Base-by-base conservation (phyloP, 441 rosid species). In the Eruca vesicaria region DNA sequence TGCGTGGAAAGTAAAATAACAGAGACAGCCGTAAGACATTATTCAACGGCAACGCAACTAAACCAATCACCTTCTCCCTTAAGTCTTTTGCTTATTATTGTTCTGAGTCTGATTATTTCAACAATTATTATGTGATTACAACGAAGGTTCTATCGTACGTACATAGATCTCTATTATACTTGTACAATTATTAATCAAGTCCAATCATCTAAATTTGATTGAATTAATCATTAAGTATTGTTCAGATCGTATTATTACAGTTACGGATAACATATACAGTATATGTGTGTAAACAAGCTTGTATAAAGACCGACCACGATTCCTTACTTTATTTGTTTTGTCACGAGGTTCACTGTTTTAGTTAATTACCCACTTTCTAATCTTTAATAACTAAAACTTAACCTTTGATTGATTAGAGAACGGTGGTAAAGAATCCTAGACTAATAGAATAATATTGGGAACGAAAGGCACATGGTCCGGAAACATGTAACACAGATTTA, bases 61-160 rank as follows among this genome's bases (percentile, higher is more conserved):
- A 68, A 63, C 65, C 63, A 62, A 67, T 75, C 64, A 50, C 21
- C 26, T 52, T 52, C 53, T 63, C 69, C 3, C 19, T 55, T 65
- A 60, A 14, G 29, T 64, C 56, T 43, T 41, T 7, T 12, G 53
- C 36, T 28, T 36, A 67, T 36, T 52, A 67, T 67, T 48, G 53
- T 21, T 59, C 38, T n/a, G n/a, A 67, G 32, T 68, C 53, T 69
- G 65, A 62, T 75, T 61, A 18, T 35, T 53, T 48, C 57, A 29
- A 38, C 55, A 19, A 35, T 63, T 55, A 63, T 69, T 63, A 41
- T 69, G 43, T 69, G 48, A 69, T 63, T 69, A 69, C 58, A 56
- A 69, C 65, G 70, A 76, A 76, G 70, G 21, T 76, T 76, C 74
- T 35, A 29, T 12, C 36, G 48, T 75, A 74, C 32, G 55, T 61